Evolutionary conservation across 345 rosid genomes (phyloP).

Genomic region (Eucalyptus regnans): DNA sequence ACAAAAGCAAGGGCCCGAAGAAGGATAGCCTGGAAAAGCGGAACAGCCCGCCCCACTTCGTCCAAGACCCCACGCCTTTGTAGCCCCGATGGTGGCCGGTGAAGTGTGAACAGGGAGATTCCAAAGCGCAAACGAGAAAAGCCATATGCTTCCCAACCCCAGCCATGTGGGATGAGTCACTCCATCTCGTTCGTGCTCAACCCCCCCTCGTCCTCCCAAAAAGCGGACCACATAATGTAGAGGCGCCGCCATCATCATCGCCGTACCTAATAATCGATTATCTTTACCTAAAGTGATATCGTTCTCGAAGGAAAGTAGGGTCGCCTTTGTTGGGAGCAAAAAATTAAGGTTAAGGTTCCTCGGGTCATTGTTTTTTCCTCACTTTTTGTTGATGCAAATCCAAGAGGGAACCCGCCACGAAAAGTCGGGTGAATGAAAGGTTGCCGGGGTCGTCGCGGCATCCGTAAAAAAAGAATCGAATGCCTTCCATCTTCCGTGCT

Average conservation of each 20-base stretch:
- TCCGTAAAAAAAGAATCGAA: not conserved
- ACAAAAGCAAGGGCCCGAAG: not conserved
- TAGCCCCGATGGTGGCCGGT: not conserved
- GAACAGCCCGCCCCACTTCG: not conserved
- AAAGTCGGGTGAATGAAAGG: not conserved
- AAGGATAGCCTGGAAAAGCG: not conserved
- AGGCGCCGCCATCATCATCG: not conserved
- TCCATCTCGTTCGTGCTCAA: not conserved
- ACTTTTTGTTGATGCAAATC: not conserved
- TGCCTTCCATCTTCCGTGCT: not conserved
- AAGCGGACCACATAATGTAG: not conserved
- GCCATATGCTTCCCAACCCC: not conserved
- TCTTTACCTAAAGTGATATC: not conserved
- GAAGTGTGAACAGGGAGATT: not conserved
- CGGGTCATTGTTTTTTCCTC: not conserved
- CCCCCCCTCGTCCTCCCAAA: not conserved
- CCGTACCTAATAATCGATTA: not conserved
- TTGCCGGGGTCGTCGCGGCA: not conserved
- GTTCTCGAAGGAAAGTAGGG: not conserved
- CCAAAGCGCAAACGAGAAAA: not conserved
- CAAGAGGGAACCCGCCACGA: not conserved
- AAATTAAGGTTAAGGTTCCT: not conserved
- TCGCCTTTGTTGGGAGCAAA: not conserved
- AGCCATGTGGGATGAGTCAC: constrained; percentile 3
- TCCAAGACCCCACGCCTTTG: not conserved